Evolutionary conservation across 441 rosid genomes (phyloP).

Genomic region (Rhodomyrtus psidioides): DNA sequence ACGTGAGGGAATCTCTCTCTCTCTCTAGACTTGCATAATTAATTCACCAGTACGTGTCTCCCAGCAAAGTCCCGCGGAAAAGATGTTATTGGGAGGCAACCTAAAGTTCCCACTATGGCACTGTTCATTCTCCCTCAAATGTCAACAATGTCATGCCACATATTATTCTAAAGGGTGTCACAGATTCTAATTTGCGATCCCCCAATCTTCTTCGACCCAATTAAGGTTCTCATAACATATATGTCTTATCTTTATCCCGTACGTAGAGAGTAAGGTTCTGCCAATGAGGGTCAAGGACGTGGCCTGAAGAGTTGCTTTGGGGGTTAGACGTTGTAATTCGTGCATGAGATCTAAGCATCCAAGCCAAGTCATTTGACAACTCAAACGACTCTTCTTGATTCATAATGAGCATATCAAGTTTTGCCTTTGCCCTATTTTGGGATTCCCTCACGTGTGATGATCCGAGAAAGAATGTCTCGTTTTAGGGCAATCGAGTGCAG

Average conservation of each 20-base stretch:
- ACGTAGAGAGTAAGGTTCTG: not conserved
- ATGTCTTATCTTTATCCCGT: not conserved
- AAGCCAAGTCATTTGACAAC: not conserved
- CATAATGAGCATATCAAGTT: not conserved
- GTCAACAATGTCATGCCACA: conserved; percentile 14
- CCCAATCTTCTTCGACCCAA: not conserved
- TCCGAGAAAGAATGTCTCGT: not conserved
- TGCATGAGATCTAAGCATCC: not conserved
- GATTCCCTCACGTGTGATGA: not conserved
- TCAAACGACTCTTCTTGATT: not conserved
- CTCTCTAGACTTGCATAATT: not conserved
- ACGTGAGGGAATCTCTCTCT: not conserved
- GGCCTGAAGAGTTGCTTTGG: not conserved
- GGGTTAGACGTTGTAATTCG: not conserved
- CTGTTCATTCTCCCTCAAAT: not conserved
- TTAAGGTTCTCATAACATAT: not conserved
- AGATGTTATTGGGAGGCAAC: conserved; percentile 33
- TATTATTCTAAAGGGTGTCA: conserved; percentile 4
- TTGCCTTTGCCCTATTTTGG: not conserved
- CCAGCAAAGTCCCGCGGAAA: conserved; percentile 1
- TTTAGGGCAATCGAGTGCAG: not conserved
- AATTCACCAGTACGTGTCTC: not conserved
- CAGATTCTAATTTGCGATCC: not conserved
- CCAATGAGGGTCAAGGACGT: too few species aligned
- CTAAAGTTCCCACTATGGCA: conserved; percentile 8